These are phyloP conservation scores for Boletus rubropictus DNA, from an alignment of 768 basidiomycete genomes.

Conservation along the genomic window DNA sequence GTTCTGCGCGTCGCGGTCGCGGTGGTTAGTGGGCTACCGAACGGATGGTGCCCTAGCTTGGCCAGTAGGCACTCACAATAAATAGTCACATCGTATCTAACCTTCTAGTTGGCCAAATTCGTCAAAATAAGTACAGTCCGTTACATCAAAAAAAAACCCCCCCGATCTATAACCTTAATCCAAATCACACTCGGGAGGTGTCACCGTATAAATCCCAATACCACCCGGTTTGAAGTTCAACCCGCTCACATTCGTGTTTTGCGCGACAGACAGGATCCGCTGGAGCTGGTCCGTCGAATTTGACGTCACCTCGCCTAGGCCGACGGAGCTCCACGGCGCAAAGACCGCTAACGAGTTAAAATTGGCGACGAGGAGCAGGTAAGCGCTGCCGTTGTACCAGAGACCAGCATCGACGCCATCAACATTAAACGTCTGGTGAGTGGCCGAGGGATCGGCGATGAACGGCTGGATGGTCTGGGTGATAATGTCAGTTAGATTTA, in stretches of 20 bases:
- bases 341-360: not conserved
- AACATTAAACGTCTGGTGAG: slow-evolving; percentile 4
- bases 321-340: slow-evolving; percentile 18
- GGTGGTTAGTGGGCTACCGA: too few relatives aligned
- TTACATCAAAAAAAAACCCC: too few relatives aligned
- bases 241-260: slow-evolving; percentile 19
- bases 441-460: slow-evolving; percentile 11
- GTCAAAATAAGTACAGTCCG: too few relatives aligned
- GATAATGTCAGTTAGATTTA: slow-evolving; percentile 3
- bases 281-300: slow-evolving; percentile 18
- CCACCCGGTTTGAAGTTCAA: slow-evolving; percentile 14
- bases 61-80: too few relatives aligned
- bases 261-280: slow-evolving; percentile 7
- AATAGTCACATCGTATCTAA: too few relatives aligned
- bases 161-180: too few relatives aligned
- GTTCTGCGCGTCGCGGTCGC: too few relatives aligned
- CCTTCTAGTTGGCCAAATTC: too few relatives aligned
- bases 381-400: slow-evolving; percentile 21
- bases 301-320: slow-evolving; percentile 9
- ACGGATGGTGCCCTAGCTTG: too few relatives aligned
- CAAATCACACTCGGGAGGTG: not conserved
- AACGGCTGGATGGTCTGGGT: slow-evolving; percentile 16
- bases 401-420: slow-evolving; percentile 22
- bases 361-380: slow-evolving; percentile 21
- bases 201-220: slow-evolving; percentile 20